Conservation (phyloP, 83 land plant genomes). For the Picea engelmannii region DNA sequence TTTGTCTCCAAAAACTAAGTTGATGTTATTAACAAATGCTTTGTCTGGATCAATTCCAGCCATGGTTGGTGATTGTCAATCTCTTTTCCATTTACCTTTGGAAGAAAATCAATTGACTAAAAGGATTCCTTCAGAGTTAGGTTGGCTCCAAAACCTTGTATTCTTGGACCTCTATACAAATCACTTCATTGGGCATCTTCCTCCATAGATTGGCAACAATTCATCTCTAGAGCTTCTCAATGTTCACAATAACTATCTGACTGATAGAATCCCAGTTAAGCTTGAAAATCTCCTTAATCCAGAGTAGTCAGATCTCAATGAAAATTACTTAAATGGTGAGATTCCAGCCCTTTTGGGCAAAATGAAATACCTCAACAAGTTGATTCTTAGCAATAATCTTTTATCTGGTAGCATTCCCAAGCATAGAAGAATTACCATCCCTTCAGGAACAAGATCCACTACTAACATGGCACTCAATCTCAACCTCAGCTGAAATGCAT, state of each 20-base stretch:
- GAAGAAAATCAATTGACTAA: constrained; percentile 65
- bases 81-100: constrained; percentile 58
- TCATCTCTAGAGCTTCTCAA: constrained; percentile 63
- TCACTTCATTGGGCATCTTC: constrained; percentile 57
- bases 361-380: constrained; percentile 59
- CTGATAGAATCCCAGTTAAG: constrained; percentile 58
- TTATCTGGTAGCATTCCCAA: constrained; percentile 63
- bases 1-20: constrained; percentile 53
- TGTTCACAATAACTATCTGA: constrained; percentile 53
- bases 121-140: constrained; percentile 58
- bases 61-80: constrained; percentile 45
- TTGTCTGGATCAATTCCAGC: constrained; percentile 55
- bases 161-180: constrained; percentile 67
- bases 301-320: constrained; percentile 65
- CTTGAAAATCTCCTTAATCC: constrained; percentile 54
- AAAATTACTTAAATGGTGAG: constrained; percentile 63
- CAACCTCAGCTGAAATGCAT: constrained; percentile 57
- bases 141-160: constrained; percentile 52
- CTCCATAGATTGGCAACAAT: constrained; percentile 51
- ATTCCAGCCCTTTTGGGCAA: constrained; percentile 71
- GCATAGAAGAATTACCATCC: constrained; percentile 53
- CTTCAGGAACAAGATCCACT: constrained; percentile 51
- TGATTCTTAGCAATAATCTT: constrained; percentile 55
- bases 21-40: constrained; percentile 50
- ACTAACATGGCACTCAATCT: constrained; percentile 54